Conservation (phyloP, 1,284 basidiomycete genomes). For the Cerrena zonata region DNA sequence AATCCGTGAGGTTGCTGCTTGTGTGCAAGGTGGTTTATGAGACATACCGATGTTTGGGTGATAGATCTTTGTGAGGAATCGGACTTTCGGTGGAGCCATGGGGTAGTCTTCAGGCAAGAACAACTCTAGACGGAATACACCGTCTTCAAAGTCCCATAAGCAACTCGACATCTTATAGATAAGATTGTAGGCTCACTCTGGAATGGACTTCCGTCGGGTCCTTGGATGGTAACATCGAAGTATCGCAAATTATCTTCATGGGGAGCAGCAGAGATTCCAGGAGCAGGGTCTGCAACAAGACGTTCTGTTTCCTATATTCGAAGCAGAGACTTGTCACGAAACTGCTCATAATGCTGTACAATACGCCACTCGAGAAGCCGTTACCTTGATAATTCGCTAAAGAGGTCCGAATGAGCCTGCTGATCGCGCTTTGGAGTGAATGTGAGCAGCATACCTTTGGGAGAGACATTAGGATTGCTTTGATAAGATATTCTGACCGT, state of each 20-base stretch:
- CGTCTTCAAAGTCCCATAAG: constrained; percentile 50
- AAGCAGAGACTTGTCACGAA: not conserved
- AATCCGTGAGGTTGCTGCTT: constrained; percentile 1
- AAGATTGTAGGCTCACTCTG: constrained; percentile 57
- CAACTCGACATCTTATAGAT: not conserved
- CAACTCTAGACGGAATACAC: constrained; percentile 90
- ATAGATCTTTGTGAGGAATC: constrained; percentile 99
- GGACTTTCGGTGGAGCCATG: constrained; percentile 97
- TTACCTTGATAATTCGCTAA: constrained; percentile 1
- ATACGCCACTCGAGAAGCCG: not conserved
- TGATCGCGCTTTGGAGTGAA: no score
- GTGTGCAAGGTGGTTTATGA: constrained; percentile 3
- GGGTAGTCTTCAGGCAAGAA: constrained; percentile 99
- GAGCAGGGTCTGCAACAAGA: constrained; percentile 90
- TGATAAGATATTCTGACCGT: not conserved
- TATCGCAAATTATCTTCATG: constrained; percentile 98
- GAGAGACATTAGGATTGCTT: constrained; percentile 10
- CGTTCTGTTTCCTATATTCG: constrained; percentile 86
- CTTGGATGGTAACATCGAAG: constrained; percentile 96
- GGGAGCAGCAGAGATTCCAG: constrained; percentile 87
- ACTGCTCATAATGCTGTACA: no score
- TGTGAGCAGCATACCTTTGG: constrained; percentile 13
- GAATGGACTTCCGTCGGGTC: constrained; percentile 91
- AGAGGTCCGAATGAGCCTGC: not conserved
- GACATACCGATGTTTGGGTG: constrained; percentile 95